A percentile compares a stretch with the other conserved stretches of the same genome.
These are phyloP conservation scores for Trametes punicea DNA, from an alignment of 768 basidiomycete genomes.

Conservation along the genomic window DNA sequence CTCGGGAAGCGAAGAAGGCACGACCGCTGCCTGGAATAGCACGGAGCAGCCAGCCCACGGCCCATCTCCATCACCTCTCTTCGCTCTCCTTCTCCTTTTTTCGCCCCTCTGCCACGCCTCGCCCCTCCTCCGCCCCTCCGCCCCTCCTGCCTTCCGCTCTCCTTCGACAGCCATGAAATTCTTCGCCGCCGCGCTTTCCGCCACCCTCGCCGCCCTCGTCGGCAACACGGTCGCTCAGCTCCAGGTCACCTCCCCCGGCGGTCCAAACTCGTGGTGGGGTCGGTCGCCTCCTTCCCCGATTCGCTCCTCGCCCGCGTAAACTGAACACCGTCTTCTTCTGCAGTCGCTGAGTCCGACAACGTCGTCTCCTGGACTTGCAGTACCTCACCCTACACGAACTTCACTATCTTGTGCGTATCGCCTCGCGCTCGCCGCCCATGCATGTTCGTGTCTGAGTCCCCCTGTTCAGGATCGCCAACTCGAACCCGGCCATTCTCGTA, in stretches of 20 bases:
- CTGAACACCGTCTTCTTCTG: background rate
- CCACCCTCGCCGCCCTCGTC: slow-evolving; percentile 38
- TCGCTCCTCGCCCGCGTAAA: background rate
- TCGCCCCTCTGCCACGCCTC: slow-evolving; percentile 14
- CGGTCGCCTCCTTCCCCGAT: slow-evolving; percentile 32
- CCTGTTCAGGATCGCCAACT: slow-evolving; percentile 42
- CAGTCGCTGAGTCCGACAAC: slow-evolving; percentile 58
- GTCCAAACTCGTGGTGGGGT: slow-evolving; percentile 59
- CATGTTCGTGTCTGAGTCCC: slow-evolving; percentile 16
- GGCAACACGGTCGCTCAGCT: slow-evolving; percentile 41
- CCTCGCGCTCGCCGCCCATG: background rate
- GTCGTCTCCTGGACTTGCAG: slow-evolving; percentile 58
- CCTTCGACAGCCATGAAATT: slow-evolving; percentile 32
- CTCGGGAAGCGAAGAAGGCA: too few species aligned
- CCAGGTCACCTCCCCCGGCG: slow-evolving; percentile 43
- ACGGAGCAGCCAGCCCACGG: background rate
- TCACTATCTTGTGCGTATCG: slow-evolving; percentile 51
- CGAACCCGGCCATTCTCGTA: slow-evolving; percentile 37
- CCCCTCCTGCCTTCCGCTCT: slow-evolving; percentile 1
- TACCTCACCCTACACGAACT: slow-evolving; percentile 36
- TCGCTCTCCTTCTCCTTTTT: slow-evolving; percentile 1
- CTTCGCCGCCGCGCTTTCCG: slow-evolving; percentile 30
- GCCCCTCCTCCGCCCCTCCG: background rate
- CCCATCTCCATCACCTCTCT: background rate
- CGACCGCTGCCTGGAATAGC: background rate